Percentiles rank a stretch among this genome's conserved stretches.
These are phyloP conservation scores for Phytophthora pseudosyringae DNA, from an alignment of 352 stramenopile species.

Conservation along the genomic window DNA sequence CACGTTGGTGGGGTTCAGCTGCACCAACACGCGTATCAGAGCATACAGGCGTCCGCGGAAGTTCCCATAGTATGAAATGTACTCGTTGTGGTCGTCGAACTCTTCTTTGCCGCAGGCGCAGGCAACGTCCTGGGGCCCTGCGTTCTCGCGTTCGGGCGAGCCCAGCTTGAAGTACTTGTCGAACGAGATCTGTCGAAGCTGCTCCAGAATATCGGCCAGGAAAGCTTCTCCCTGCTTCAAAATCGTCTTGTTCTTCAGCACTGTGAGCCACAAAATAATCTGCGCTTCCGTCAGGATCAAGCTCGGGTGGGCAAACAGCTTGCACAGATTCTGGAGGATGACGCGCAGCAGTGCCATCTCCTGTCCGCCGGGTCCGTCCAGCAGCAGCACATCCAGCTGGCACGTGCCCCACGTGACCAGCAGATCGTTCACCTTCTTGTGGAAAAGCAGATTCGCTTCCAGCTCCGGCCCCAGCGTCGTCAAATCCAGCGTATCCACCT, in stretches of 20 bases:
- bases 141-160: constrained; percentile 63
- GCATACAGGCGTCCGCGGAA: constrained; percentile 82
- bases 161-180: constrained; percentile 86
- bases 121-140: constrained; percentile 33
- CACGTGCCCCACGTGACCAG: constrained; percentile 74
- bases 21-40: constrained; percentile 70
- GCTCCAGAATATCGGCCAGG: constrained; percentile 43
- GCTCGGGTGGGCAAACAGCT: constrained; percentile 71
- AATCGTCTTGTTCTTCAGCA: constrained; percentile 75
- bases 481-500: constrained; percentile 55
- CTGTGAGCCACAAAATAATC: constrained; percentile 74
- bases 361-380: constrained; percentile 43
- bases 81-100: constrained; percentile 81
- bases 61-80: constrained; percentile 78
- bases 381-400: constrained; percentile 66
- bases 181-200: constrained; percentile 67
- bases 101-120: constrained; percentile 61
- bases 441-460: constrained; percentile 61
- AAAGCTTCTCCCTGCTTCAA: constrained; percentile 53
- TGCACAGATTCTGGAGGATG: constrained; percentile 57
- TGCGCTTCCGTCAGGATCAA: constrained; percentile 75
- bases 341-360: constrained; percentile 56
- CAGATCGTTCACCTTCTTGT: constrained; percentile 81
- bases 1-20: constrained; percentile 53
- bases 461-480: constrained; percentile 51